A percentile compares a stretch with the other conserved stretches of the same genome.
These are phyloP conservation scores for Oryza glumipatula DNA, from an alignment of 176 grass and related monocot genomes.

Conservation along the genomic window DNA sequence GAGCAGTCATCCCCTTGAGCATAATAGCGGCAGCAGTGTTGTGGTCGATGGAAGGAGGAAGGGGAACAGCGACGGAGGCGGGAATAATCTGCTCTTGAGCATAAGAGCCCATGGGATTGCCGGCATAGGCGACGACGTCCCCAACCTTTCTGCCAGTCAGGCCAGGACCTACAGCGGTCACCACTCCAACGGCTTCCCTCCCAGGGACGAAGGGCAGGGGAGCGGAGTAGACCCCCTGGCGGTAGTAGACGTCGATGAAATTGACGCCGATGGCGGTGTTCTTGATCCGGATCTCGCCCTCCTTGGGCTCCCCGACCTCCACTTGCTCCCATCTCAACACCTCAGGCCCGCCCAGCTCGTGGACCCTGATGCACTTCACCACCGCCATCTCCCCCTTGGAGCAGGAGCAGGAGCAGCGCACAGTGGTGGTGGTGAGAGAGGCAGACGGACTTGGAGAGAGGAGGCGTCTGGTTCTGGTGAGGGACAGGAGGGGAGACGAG, in stretches of 20 bases:
- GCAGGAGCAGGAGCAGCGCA: background rate
- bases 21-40: constrained; percentile 68
- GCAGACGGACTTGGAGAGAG: too few relatives aligned
- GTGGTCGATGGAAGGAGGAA: constrained; percentile 65
- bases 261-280: constrained; percentile 85
- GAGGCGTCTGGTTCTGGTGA: too few relatives aligned
- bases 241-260: constrained; percentile 87
- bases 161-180: constrained; percentile 78
- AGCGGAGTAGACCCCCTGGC: constrained; percentile 61
- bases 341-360: constrained; percentile 80
- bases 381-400: constrained; percentile 7
- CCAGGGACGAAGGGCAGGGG: constrained; percentile 65
- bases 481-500: too few relatives aligned
- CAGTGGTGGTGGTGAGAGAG: background rate
- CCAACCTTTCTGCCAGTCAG: constrained; percentile 81
- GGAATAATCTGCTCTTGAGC: constrained; percentile 86
- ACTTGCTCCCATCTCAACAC: constrained; percentile 78
- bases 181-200: constrained; percentile 88
- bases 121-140: constrained; percentile 82
- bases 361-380: constrained; percentile 75
- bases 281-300: constrained; percentile 83
- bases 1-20: constrained; percentile 91
- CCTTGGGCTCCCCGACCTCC: constrained; percentile 66
- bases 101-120: constrained; percentile 84
- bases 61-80: constrained; percentile 58